Evolutionary conservation across 352 stramenopile genomes (phyloP).

Genomic region (Phytopythium oedochilum): DNA sequence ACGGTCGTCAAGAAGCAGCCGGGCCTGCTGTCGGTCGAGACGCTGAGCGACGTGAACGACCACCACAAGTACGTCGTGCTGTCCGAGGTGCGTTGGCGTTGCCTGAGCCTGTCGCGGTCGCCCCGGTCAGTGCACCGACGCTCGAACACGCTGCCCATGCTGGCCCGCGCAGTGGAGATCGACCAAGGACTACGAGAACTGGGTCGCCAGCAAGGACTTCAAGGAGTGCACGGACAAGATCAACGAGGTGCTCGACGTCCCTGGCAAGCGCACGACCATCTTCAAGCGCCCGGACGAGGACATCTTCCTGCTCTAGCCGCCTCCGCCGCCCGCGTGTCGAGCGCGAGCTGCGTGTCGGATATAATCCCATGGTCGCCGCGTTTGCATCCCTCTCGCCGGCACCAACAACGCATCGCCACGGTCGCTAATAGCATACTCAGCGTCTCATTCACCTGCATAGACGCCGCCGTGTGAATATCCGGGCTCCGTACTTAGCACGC

Average conservation of each 20-base stretch:
- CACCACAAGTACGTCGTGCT: constrained; percentile 88
- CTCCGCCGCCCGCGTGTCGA: neutral
- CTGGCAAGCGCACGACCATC: constrained; percentile 83
- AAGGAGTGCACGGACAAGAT: constrained; percentile 81
- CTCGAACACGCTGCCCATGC: neutral
- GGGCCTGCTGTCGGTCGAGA: constrained; percentile 75
- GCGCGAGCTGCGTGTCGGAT: neutral
- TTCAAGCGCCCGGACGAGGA: constrained; percentile 78
- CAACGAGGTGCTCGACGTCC: constrained; percentile 82
- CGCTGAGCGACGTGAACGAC: constrained; percentile 75
- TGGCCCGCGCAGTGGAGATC: constrained; percentile 54
- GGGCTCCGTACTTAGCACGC: no score
- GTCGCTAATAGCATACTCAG: no score
- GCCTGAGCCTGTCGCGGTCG: neutral
- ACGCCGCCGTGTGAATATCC: no score
- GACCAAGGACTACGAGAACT: constrained; percentile 76
- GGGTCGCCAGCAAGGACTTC: constrained; percentile 72
- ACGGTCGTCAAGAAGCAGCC: constrained; percentile 71
- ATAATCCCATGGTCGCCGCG: neutral
- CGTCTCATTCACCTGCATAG: no score
- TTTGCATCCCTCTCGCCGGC: no score
- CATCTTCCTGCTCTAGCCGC: constrained; percentile 77
- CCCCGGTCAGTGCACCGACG: neutral
- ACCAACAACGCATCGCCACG: no score
- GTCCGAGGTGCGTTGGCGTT: constrained; percentile 47